Evolutionary conservation across 139 green algal species (phyloP).

Genomic region (Trebouxia sp.): DNA sequence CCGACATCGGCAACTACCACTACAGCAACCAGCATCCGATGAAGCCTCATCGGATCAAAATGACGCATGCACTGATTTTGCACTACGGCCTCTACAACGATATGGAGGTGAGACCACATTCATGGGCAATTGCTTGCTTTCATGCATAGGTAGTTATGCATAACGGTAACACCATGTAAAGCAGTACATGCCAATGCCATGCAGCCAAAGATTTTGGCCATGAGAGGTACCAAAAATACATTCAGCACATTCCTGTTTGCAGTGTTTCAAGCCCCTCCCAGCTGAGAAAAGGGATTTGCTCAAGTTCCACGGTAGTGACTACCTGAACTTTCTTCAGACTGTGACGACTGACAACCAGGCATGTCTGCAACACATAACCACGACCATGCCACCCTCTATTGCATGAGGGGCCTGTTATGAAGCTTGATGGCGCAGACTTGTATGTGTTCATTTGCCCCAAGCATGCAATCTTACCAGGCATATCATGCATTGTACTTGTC

Average conservation of each 20-base stretch:
- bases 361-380: background rate
- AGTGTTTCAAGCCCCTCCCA: constrained; percentile 64
- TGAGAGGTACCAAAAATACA: background rate
- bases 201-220: too few relatives aligned
- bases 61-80: constrained; percentile 91
- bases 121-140: background rate
- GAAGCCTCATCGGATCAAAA: constrained; percentile 93
- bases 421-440: too few relatives aligned
- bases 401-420: too few relatives aligned
- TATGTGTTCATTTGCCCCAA: too few relatives aligned
- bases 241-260: background rate
- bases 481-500: too few relatives aligned
- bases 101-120: constrained; percentile 70
- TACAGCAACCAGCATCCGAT: constrained; percentile 91
- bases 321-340: constrained; percentile 86
- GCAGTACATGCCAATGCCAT: too few relatives aligned
- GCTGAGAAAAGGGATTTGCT: constrained; percentile 67
- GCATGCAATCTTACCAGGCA: too few relatives aligned
- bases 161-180: too few relatives aligned
- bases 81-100: constrained; percentile 88
- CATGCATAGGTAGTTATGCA: too few relatives aligned
- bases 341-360: constrained; percentile 79
- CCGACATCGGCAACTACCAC: constrained; percentile 93
- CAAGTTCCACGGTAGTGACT: constrained; percentile 88
- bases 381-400: background rate